phyloP scores from a whole-genome alignment of 148 eudicot species.

The Camellia japonica region DNA sequence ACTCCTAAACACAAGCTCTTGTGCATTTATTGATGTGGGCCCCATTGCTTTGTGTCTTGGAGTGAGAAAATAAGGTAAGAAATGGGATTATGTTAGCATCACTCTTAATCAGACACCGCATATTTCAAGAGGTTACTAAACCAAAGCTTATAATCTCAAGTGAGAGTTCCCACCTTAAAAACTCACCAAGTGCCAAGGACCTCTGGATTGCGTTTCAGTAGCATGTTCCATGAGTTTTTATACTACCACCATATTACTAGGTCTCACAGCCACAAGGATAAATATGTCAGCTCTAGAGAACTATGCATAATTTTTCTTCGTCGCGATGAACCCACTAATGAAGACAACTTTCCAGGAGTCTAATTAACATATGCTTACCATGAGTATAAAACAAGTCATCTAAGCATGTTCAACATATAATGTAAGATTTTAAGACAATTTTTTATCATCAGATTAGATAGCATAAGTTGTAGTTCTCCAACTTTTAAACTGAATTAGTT shows the following conservation, averaged over 20 bases:
- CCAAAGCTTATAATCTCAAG: background rate
- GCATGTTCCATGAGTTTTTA: background rate
- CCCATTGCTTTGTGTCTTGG: no score
- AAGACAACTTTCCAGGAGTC: background rate
- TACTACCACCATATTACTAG: background rate
- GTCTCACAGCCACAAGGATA: background rate
- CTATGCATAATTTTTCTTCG: background rate
- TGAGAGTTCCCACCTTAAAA: background rate
- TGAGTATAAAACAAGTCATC: background rate
- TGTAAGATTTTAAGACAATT: background rate
- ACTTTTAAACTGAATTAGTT: conserved; percentile 2
- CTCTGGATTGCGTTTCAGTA: background rate
- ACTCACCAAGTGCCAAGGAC: background rate
- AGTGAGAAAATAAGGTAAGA: no score
- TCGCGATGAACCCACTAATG: background rate
- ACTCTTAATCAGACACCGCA: background rate
- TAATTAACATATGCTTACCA: background rate
- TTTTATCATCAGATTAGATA: background rate
- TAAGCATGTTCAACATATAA: background rate
- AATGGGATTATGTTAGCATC: no score
- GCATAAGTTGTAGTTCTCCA: background rate
- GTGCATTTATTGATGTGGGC: no score
- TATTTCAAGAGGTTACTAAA: background rate
- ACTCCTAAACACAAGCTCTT: no score
- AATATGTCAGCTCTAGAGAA: background rate